Percentiles rank a stretch among this genome's conserved stretches.
phyloP scores from a whole-genome alignment of 805 yeast species.

The Jamesozyma lodderae region DNA sequence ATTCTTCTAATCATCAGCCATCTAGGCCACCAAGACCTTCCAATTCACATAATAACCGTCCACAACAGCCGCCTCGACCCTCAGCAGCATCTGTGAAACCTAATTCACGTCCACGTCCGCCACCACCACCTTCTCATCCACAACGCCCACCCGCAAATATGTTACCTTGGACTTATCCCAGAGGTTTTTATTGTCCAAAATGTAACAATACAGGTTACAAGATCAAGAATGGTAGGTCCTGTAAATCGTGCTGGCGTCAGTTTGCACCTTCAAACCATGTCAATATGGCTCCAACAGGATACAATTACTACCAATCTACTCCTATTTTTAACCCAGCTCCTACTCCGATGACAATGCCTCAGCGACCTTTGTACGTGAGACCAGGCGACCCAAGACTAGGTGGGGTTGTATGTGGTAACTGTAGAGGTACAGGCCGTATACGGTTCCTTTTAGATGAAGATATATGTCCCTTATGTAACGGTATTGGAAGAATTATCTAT shows the following conservation, averaged over 20 bases:
- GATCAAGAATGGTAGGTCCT: conserved; percentile 49
- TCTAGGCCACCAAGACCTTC: conserved; percentile 4
- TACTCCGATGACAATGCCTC: conserved; percentile 13
- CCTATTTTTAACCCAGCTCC: conserved; percentile 4
- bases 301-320: conserved; percentile 5
- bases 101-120: conserved; percentile 6
- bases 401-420: conserved; percentile 63
- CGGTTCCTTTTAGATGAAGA: conserved; percentile 52
- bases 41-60: conserved; percentile 2
- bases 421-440: conserved; percentile 56
- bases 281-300: conserved; percentile 17
- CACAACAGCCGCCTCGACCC: neutral
- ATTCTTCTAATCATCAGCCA: too few relatives aligned
- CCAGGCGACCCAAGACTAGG: conserved; percentile 80
- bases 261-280: conserved; percentile 39
- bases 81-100: conserved; percentile 4
- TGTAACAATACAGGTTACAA: conserved; percentile 69
- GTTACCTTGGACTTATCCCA: conserved; percentile 63
- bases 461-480: conserved; percentile 54
- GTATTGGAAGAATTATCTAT: conserved; percentile 49
- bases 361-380: conserved; percentile 34
- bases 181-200: conserved; percentile 49
- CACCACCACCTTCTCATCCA: conserved; percentile 9
- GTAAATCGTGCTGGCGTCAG: conserved; percentile 60
- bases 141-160: conserved; percentile 1